Base-by-base conservation (phyloP, 352 stramenopile species). In the Peronospora belbahrii region DNA sequence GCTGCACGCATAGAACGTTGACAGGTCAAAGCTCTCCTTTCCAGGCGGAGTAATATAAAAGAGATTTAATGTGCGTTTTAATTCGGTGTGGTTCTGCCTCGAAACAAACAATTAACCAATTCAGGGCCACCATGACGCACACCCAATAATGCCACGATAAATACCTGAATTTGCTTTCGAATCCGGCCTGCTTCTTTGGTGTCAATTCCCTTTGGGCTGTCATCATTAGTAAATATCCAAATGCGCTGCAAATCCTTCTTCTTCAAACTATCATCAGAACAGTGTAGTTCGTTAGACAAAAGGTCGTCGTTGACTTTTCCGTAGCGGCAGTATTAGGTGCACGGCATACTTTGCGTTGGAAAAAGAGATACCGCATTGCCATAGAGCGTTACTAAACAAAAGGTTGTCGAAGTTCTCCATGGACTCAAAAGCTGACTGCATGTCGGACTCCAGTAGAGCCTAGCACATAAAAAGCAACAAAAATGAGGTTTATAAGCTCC, bases 141-240 rank as follows among this genome's bases (percentile, higher is more conserved):
- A 1, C 11, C 28, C 18, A 22, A 15, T 3, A 15, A 22, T 9
- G 35, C 8, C 27, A 44, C 6, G 0, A 32, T n/a, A 31, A n/a
- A 42, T 56, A 79, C 71, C 69, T 85, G 78, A 4, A 85, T 62
- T 66, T 92, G 81, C 53, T 88, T 87, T 44, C 83, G 69, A 36
- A 88, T 57, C 13, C 75, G 75, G 1, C 60, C 59, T 10, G 59
- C 45, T 56, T 92, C 81, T 42, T 88, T 74, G 5, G 46, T 52
- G 24, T 87, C 73, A n/a, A 67, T 60, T 2, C 57, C 42, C 5
- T 57, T 34, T 6, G 70, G 72, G 14, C 42, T 58, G 50, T 92
- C 81, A 57, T 89, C 71, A 48, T 92, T 89, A 20, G 81, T 92
- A 48, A 92, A 88, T 42, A 89, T 72, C 81, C 81, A 92, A 22